Evolutionary conservation across 805 yeast genomes (phyloP).

Genomic region (Zygoascus biomembranicola): DNA sequence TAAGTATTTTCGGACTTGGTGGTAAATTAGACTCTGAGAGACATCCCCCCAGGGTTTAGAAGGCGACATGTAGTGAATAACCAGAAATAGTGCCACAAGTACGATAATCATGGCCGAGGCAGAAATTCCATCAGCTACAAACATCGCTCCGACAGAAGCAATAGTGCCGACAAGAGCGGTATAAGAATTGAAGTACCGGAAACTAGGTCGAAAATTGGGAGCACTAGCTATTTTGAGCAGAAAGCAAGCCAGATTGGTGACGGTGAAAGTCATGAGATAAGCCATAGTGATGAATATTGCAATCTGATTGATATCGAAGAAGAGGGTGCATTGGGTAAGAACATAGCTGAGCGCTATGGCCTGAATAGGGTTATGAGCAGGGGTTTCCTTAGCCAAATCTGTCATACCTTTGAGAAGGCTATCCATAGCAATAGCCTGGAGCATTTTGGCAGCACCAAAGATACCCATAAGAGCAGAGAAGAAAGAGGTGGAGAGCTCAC

Average conservation of each 20-base stretch:
- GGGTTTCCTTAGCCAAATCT: conserved; percentile 44
- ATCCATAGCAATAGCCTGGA: conserved; percentile 89
- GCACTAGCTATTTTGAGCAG: conserved; percentile 82
- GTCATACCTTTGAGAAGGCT: conserved; percentile 73
- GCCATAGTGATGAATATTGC: conserved; percentile 98
- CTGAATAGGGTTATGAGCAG: conserved; percentile 48
- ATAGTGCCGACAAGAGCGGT: conserved; percentile 76
- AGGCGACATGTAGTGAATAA: conserved; percentile 85
- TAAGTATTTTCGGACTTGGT: conserved; percentile 89
- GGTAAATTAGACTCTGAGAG: conserved; percentile 89
- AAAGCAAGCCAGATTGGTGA: conserved; percentile 90
- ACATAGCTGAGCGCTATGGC: conserved; percentile 73
- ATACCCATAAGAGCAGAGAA: conserved; percentile 94
- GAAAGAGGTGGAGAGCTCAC: conserved; percentile 86
- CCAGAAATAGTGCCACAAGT: conserved; percentile 55
- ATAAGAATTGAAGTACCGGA: conserved; percentile 70
- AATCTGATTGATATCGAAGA: conserved; percentile 87
- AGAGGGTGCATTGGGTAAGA: conserved; percentile 73
- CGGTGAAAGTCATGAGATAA: conserved; percentile 89
- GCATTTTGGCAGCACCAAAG: conserved; percentile 86
- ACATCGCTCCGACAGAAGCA: conserved; percentile 75
- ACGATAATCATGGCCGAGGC: conserved; percentile 69
- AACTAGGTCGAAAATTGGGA: conserved; percentile 97
- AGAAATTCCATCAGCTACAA: conserved; percentile 84
- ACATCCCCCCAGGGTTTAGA: conserved; percentile 99